These are phyloP conservation scores for Suillus subaureus DNA, from an alignment of 768 basidiomycete species.

Conservation along the genomic window DNA sequence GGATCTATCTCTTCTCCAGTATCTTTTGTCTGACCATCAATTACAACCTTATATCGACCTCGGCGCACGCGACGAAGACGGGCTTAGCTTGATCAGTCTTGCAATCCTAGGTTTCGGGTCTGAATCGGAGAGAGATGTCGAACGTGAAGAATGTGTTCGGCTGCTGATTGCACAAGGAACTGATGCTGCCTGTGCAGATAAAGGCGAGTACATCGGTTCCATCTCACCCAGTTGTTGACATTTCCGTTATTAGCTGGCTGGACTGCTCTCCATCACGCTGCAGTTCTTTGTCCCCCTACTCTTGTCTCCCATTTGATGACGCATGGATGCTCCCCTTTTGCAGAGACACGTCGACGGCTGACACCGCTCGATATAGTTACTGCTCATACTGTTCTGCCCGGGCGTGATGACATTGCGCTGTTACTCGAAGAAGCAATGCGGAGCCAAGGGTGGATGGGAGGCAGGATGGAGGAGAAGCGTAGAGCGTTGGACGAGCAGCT, in stretches of 20 bases:
- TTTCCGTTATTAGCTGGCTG: conserved; percentile 69
- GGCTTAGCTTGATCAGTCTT: conserved; percentile 75
- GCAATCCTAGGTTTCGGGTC: conserved; percentile 82
- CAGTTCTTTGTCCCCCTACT: conserved; percentile 85
- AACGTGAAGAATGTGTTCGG: conserved; percentile 88
- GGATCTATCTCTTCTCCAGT: conserved; percentile 71
- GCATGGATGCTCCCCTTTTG: conserved; percentile 84
- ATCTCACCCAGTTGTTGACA: conserved; percentile 12
- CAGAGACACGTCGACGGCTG: conserved; percentile 73
- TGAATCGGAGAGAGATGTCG: conserved; percentile 81
- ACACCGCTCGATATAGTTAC: conserved; percentile 90
- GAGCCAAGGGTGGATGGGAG: conserved; percentile 79
- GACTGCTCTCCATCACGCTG: conserved; percentile 94
- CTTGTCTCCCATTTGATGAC: conserved; percentile 92
- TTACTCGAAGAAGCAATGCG: conserved; percentile 90
- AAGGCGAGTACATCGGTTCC: conserved; percentile 47
- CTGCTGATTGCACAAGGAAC: conserved; percentile 79
- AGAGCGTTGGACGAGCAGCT: conserved; percentile 57
- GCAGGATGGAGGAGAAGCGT: conserved; percentile 71
- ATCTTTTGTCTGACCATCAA: conserved; percentile 68
- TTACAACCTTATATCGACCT: conserved; percentile 72
- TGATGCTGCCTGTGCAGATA: conserved; percentile 59
- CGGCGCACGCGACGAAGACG: conserved; percentile 79
- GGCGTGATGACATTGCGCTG: conserved; percentile 84
- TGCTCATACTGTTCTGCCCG: conserved; percentile 77